Base-by-base conservation (phyloP, 371 early-diverging fungal genomes). In the Apophysomyces sp. region DNA sequence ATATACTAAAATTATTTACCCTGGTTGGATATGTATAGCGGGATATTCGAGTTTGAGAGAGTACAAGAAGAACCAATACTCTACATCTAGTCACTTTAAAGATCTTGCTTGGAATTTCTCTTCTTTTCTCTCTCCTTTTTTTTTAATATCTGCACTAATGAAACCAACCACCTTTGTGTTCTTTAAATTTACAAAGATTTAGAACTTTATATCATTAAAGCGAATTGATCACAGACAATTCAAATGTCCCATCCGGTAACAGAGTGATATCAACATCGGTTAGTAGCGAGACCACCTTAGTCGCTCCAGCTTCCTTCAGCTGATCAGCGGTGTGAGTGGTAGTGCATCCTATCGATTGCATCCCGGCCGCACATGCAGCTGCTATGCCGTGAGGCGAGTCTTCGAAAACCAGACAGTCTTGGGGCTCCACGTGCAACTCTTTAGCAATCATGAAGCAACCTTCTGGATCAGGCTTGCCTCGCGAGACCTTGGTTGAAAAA, bases 391-490 rank as follows among this genome's bases (percentile, higher is more conserved):
- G 84, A 12, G 80, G 87, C 0, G 91, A 89, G 65, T 91, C 91
- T 63, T 91, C 91, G 77, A 89, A 87, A 4, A 89, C 91, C 13
- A 91, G 61, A 59, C 89, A 89, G 7, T 71, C 77, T 28, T 60
- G 62, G 0, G 88, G 69, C 29, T 82, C 77, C 4, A 70, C 52
- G 0, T 78, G 76, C 57, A 90, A 37, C 5, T 60, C 52, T 27
- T 62, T 56, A 4, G 89, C 86, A 0, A 82, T 83, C 21, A 60
- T 44, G 51, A 83, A 59, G 41, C 88, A 90, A 0, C 89, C 86
- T 58, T 89, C 89, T 8, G 89, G 89, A 54, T 83, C 65, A 26
- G 89, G 90, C 39, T 90, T 89, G 0, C 90, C 89, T 16, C 62
- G 61, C 11, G 56, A 60, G 1, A 87, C 62, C 65, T 86, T 58